Percentiles rank a stretch among this genome's conserved stretches.
Evolutionary conservation across 352 stramenopile species (phyloP).

Genomic region (Phytophthora uliginosa): DNA sequence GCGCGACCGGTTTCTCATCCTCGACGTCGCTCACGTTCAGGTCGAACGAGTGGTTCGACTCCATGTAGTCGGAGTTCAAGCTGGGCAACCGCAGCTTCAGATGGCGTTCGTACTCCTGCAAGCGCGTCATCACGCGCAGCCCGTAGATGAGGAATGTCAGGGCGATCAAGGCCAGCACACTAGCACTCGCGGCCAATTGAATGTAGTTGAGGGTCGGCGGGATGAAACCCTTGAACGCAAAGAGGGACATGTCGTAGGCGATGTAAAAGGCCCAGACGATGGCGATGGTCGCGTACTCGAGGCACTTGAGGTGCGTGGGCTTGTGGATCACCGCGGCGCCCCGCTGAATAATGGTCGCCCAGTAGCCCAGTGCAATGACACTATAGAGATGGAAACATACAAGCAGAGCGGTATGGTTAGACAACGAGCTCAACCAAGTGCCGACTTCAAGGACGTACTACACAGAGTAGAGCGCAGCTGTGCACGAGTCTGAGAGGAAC

Average conservation of each 20-base stretch:
- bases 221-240: slow-evolving; percentile 51
- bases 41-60: slow-evolving; percentile 36
- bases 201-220: slow-evolving; percentile 26
- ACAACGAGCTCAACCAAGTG: neutral
- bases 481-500: slow-evolving; percentile 71
- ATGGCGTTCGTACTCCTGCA: slow-evolving; percentile 37
- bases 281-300: slow-evolving; percentile 40
- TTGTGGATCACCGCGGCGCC: slow-evolving; percentile 41
- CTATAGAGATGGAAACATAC: slow-evolving; percentile 24
- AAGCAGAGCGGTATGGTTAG: neutral
- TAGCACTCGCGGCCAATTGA: slow-evolving; percentile 38
- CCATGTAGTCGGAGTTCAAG: slow-evolving; percentile 22
- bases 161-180: slow-evolving; percentile 32
- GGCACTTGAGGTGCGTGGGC: slow-evolving; percentile 35
- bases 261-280: slow-evolving; percentile 55
- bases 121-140: slow-evolving; percentile 28
- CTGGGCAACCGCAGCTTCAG: slow-evolving; percentile 23
- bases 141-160: slow-evolving; percentile 43
- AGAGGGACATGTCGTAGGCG: slow-evolving; percentile 35
- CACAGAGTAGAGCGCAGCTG: slow-evolving; percentile 65
- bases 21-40: slow-evolving; percentile 33
- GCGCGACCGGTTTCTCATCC: slow-evolving; percentile 13
- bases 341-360: slow-evolving; percentile 67
- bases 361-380: slow-evolving; percentile 66
- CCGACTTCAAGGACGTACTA: slow-evolving; percentile 42